Evolutionary conservation across 331 rosid species (phyloP), one percentile per base, ranked within the genome.

Genomic region (Prunus yedoensis): DNA sequence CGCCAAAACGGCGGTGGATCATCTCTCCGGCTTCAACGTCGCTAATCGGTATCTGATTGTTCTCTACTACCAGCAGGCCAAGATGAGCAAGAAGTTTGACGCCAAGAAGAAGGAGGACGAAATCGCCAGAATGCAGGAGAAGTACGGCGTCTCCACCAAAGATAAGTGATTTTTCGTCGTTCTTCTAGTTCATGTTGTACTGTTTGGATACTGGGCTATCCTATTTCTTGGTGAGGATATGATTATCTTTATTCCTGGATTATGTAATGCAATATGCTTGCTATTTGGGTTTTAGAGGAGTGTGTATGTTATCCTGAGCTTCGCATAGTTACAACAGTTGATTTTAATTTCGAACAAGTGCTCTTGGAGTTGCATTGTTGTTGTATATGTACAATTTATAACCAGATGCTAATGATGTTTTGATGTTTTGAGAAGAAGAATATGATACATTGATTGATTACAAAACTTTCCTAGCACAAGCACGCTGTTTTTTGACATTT

Each of bases 1-100:
- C 66, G 99, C 99, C 53, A 94, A 94, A 64, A 94, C 99, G 52
- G 99, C 99, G 46, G 99, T 94, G 46, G 99, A 94, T 56, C 99
- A 94, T 71, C 97, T 94, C 71, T 94, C 99, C 25, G 99, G 99
- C 38, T 94, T 94, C 91, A 94, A 94, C 75, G 97, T 94, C 1
- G 99, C 99, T 3, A 94, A 94, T 66, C 87, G 99, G 1, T 94
- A 94, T 82, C 87, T 94, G 17, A 94, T 94, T 65, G 99, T 94
- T 67, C 86, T 94, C 18, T 94, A 94, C 13, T 94, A 94, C 78
- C 97, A 94, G 83, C 99, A 86, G 28, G 97, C 97, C 7, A 94
- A 94, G 99, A 94, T 94, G 98, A 84, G 90, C 72, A 93, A 91
- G 88, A 94, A 88, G 81, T 88, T 89, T 78, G 98, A 94, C 71